phyloP scores from a whole-genome alignment of 352 stramenopile genomes.

The Pythium dissimile region DNA sequence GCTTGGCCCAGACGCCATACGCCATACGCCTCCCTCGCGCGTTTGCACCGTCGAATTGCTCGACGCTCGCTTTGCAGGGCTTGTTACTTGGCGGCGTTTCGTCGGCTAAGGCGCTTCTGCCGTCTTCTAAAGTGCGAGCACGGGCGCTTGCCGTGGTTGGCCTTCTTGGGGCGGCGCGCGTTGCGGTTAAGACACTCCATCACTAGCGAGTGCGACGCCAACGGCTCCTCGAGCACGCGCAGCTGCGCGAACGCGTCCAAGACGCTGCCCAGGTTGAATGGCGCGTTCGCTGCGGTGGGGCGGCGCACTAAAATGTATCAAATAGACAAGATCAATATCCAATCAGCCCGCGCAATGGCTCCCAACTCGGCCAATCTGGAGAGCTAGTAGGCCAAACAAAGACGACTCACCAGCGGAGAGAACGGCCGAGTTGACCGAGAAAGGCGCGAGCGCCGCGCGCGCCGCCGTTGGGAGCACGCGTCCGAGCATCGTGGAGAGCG shows the following conservation, averaged over 20 bases:
- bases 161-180: slow-evolving; percentile 81
- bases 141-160: slow-evolving; percentile 85
- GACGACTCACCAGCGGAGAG: slow-evolving; percentile 11
- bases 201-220: slow-evolving; percentile 33
- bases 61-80: slow-evolving; percentile 1
- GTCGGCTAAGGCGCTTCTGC: slow-evolving; percentile 71
- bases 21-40: too few species aligned
- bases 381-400: background rate
- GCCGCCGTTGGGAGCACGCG: slow-evolving; percentile 24
- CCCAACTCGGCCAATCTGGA: background rate
- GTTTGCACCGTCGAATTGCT: too few species aligned
- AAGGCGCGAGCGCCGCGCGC: slow-evolving; percentile 25
- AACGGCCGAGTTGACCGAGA: slow-evolving; percentile 7
- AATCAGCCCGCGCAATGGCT: too few species aligned
- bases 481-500: slow-evolving; percentile 15
- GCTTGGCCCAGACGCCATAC: too few species aligned
- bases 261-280: slow-evolving; percentile 16
- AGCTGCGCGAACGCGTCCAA: slow-evolving; percentile 34
- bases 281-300: slow-evolving; percentile 8
- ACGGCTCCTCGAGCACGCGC: slow-evolving; percentile 43
- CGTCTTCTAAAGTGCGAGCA: slow-evolving; percentile 79
- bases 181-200: slow-evolving; percentile 86
- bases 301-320: slow-evolving; percentile 20
- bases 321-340: too few species aligned
- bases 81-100: slow-evolving; percentile 34